Evolutionary conservation across 768 basidiomycete genomes (phyloP).

Genomic region (Rickenella mellea): DNA sequence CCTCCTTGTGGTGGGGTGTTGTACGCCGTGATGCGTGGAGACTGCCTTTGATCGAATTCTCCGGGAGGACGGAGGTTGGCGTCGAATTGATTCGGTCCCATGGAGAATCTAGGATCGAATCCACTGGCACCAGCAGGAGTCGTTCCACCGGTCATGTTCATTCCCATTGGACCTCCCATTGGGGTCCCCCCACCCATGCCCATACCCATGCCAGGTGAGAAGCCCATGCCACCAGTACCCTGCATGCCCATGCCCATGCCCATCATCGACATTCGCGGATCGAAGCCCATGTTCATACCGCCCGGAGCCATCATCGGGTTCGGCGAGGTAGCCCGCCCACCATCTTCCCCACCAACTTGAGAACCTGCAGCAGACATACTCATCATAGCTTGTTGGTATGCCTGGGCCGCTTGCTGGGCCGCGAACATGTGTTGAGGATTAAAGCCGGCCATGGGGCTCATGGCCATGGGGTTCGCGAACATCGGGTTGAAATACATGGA

Average conservation of each 20-base stretch:
- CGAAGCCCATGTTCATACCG: conserved; percentile 49
- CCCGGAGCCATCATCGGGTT: conserved; percentile 50
- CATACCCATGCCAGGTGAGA: conserved; percentile 30
- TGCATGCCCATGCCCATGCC: conserved; percentile 53
- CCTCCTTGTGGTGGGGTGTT: not conserved
- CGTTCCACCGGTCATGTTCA: conserved; percentile 40
- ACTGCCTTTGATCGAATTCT: not conserved
- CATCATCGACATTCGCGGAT: conserved; percentile 81
- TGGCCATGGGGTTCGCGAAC: conserved; percentile 45
- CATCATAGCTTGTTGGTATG: conserved; percentile 87
- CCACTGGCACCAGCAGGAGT: conserved; percentile 33
- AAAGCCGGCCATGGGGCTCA: conserved; percentile 29
- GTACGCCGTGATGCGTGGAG: not conserved
- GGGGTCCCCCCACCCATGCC: conserved; percentile 17
- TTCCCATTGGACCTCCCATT: conserved; percentile 19
- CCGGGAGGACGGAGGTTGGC: conserved; percentile 19
- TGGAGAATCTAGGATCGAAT: conserved; percentile 52
- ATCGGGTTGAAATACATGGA: conserved; percentile 39
- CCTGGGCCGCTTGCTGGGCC: conserved; percentile 71
- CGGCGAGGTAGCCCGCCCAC: conserved; percentile 24
- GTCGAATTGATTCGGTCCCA: conserved; percentile 14
- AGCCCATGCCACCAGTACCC: conserved; percentile 24
- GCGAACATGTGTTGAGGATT: conserved; percentile 80
- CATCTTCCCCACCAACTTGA: conserved; percentile 53
- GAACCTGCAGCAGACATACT: conserved; percentile 69